phyloP scores from a whole-genome alignment of 116 monocot species.

The Iris pallida region DNA sequence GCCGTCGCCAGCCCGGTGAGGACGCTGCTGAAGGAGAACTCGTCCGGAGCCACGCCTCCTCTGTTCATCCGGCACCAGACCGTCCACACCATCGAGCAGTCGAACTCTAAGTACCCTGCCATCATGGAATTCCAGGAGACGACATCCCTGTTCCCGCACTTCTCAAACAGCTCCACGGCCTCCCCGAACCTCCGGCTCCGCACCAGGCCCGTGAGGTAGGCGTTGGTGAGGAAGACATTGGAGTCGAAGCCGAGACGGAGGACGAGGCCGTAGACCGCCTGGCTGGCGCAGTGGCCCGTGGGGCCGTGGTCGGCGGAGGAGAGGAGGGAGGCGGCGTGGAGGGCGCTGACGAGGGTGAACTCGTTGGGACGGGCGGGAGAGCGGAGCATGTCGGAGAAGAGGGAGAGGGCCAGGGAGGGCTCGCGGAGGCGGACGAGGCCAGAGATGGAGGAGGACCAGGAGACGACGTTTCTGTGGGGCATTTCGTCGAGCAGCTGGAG shows the following conservation, averaged over 20 bases:
- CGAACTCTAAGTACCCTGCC: constrained; percentile 41
- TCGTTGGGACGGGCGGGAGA: constrained; percentile 45
- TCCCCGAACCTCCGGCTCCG: constrained; percentile 21
- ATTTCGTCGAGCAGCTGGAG: constrained; percentile 62
- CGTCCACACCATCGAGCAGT: constrained; percentile 36
- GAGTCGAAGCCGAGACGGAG: constrained; percentile 40
- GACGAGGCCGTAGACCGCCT: constrained; percentile 23
- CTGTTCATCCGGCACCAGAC: constrained; percentile 60
- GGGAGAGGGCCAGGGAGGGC: constrained; percentile 29
- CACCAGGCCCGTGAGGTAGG: constrained; percentile 36
- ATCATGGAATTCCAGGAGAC: constrained; percentile 92
- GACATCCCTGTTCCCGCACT: constrained; percentile 32
- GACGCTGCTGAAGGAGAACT: constrained; percentile 71
- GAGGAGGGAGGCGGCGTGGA: constrained; percentile 50
- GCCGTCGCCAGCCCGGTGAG: constrained; percentile 47
- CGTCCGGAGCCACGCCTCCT: constrained; percentile 43
- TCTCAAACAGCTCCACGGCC: constrained; percentile 34
- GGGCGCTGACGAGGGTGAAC: constrained; percentile 70
- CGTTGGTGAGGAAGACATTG: constrained; percentile 41
- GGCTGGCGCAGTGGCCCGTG: constrained; percentile 2
- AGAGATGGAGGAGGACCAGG: constrained; percentile 58
- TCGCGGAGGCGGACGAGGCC: constrained; percentile 43
- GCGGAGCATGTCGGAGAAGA: constrained; percentile 37
- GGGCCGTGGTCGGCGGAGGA: neutral
- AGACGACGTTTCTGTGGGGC: constrained; percentile 58